Conservation (phyloP, 2,329 filamentous ascomycete genomes). For the Phyllachora maydis region DNA sequence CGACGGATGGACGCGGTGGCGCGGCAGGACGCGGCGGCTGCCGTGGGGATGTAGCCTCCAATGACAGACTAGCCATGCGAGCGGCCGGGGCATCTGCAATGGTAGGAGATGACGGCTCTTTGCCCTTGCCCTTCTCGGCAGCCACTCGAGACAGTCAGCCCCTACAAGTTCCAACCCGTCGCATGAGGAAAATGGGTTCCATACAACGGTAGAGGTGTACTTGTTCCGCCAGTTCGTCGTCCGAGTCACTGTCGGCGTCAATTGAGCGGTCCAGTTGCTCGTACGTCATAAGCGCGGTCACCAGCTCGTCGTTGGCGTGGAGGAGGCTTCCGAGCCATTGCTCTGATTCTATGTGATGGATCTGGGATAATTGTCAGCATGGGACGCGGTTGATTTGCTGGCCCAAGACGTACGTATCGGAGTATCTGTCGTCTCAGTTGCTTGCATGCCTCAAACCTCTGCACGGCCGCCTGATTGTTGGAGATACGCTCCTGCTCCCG, state of each 20-base stretch:
- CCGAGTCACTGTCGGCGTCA: constrained; percentile 52
- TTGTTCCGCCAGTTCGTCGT: constrained; percentile 46
- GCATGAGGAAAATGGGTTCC: constrained; percentile 6
- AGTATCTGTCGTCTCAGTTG: constrained; percentile 64
- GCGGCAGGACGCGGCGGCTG: constrained; percentile 18
- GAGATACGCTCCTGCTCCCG: constrained; percentile 76
- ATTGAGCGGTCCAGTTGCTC: constrained; percentile 82
- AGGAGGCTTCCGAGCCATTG: constrained; percentile 82
- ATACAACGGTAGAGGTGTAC: constrained; percentile 42
- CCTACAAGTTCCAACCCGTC: not conserved
- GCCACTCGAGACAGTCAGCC: constrained; percentile 21
- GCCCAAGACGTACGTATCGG: constrained; percentile 42
- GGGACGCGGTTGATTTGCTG: too few relatives aligned
- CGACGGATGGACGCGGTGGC: constrained; percentile 23
- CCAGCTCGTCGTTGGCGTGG: constrained; percentile 90
- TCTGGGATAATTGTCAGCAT: constrained; percentile 29
- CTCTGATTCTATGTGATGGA: constrained; percentile 77
- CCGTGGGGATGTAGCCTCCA: constrained; percentile 15
- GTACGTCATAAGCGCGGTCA: constrained; percentile 80
- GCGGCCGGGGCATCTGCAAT: constrained; percentile 12
- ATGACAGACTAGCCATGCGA: constrained; percentile 22
- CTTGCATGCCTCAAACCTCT: constrained; percentile 75
- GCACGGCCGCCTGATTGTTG: constrained; percentile 54
- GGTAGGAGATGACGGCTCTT: constrained; percentile 21
- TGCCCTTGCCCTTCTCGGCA: constrained; percentile 27